Base-by-base conservation (phyloP, 2,329 filamentous ascomycete genomes). In the Arthrobotrys sinensis region DNA sequence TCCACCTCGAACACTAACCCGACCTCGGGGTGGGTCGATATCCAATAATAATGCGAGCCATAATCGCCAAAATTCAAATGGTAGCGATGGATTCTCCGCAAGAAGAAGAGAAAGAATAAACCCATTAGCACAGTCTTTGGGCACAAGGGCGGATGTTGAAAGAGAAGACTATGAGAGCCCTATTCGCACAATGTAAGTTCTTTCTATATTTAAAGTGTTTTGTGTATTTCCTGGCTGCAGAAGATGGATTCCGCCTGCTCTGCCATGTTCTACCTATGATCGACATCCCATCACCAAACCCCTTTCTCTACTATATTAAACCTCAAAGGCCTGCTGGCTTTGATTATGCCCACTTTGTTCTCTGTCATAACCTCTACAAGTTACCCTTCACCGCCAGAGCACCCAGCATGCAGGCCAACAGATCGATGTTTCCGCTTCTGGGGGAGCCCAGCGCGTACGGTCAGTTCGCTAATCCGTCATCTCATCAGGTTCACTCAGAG, bases 91-190 rank as follows among this genome's bases (percentile, higher is more conserved):
- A 4, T 16, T 45, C 43, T 36, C 67, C 3, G 28, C 62, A 19
- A 72, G 67, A 57, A 67, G 75, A 21, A 72, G 75, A 21, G 75
- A 78, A 28, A 55, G 75, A 28, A 57, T 57, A 24, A 71, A 78
- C 12, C 66, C 73, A 12, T 8, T 72, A 21, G 52, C 24, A 3
- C 75, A 70, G 40, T 21, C 70, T 21, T 32, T 79, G 14, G 69
- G 69, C 2, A 43, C 64, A 8, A 79, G 76, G 45, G 48, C 48
- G 3, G 76, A 79, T 32, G 36, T 50, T 34, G 76, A 79, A 50
- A 48, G 76, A 7, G 76, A 79, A n/a, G 64, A 70, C 34, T 79
- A 79, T 24, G 76, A 79, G 28, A 79, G 48, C 36, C 76, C 76
- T 50, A 69, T 69, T 10, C 69, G 76, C 11, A 70, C 46, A 6